Evolutionary conservation across 2,329 filamentous ascomycete genomes (phyloP).

Genomic region (Didymella pomorum): DNA sequence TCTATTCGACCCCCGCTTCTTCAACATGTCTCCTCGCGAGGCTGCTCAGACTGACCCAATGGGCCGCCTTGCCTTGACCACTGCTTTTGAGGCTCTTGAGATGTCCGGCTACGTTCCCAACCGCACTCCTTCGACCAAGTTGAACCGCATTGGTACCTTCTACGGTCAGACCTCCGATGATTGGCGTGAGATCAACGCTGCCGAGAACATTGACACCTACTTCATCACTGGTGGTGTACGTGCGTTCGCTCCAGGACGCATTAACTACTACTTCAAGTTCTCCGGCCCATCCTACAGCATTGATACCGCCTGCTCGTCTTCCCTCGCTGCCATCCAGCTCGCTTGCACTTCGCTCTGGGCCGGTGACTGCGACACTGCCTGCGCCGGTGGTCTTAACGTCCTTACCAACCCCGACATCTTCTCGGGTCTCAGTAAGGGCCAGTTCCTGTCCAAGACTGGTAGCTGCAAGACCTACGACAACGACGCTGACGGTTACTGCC

Average conservation of each 20-base stretch:
- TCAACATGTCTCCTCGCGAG: constrained; percentile 86
- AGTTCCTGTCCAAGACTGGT: constrained; percentile 79
- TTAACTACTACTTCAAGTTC: constrained; percentile 82
- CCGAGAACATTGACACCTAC: constrained; percentile 75
- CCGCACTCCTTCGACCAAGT: constrained; percentile 71
- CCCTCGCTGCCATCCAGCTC: constrained; percentile 74
- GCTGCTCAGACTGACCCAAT: constrained; percentile 83
- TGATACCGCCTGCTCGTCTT: constrained; percentile 82
- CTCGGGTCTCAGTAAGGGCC: constrained; percentile 75
- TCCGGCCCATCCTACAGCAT: constrained; percentile 75
- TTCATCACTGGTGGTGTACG: constrained; percentile 70
- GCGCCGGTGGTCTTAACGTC: constrained; percentile 79
- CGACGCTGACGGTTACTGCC: constrained; percentile 81
- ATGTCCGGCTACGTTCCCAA: constrained; percentile 81
- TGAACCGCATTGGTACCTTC: constrained; percentile 73
- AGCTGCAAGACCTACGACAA: constrained; percentile 84
- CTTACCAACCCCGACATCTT: constrained; percentile 85
- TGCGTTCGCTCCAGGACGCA: constrained; percentile 69
- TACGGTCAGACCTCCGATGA: constrained; percentile 80
- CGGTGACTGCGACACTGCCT: constrained; percentile 80
- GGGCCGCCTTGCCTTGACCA: constrained; percentile 77
- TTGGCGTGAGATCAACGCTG: constrained; percentile 77
- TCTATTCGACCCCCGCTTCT: constrained; percentile 82
- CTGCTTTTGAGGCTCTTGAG: constrained; percentile 82
- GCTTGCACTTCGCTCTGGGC: constrained; percentile 77